A percentile compares a stretch with the other conserved stretches of the same genome.
These are phyloP conservation scores for Crotalaria pallida DNA, from an alignment of 306 rosid species.

Conservation along the genomic window DNA sequence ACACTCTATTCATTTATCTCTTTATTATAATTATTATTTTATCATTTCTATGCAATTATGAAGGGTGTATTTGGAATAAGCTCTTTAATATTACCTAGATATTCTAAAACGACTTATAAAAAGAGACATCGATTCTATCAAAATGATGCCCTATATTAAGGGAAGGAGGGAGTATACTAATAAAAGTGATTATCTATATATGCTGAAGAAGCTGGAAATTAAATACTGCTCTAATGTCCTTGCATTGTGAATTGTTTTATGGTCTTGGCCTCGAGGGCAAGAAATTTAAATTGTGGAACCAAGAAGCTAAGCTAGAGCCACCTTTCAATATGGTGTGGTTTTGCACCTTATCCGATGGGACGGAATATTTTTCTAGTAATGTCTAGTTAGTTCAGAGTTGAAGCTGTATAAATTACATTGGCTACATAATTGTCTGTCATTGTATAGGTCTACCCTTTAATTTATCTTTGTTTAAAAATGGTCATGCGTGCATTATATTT, in stretches of 20 bases:
- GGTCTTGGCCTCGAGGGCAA: not conserved
- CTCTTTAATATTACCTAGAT: too few relatives aligned
- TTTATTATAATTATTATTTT: too few relatives aligned
- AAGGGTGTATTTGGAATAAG: too few relatives aligned
- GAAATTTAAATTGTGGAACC: not conserved
- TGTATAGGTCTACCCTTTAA: not conserved
- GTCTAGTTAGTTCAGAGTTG: not conserved
- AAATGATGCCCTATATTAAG: too few relatives aligned
- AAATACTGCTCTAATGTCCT: not conserved
- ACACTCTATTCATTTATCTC: too few relatives aligned
- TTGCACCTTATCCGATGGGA: not conserved
- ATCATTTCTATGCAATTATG: too few relatives aligned
- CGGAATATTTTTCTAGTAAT: not conserved
- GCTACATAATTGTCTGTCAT: not conserved
- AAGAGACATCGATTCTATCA: too few relatives aligned
- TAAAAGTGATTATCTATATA: not conserved
- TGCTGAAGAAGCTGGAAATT: not conserved
- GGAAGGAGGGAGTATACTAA: too few relatives aligned
- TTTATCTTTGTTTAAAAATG: not conserved
- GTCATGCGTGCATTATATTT: not conserved
- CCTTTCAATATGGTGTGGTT: not conserved
- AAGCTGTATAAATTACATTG: not conserved
- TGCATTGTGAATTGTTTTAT: not conserved
- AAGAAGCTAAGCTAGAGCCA: not conserved
- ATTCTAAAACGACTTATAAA: too few relatives aligned